Percentiles rank a stretch among this genome's conserved stretches.
Conservation (phyloP, 176 grass and related monocot genomes). For the Coix lacrymajobi region DNA sequence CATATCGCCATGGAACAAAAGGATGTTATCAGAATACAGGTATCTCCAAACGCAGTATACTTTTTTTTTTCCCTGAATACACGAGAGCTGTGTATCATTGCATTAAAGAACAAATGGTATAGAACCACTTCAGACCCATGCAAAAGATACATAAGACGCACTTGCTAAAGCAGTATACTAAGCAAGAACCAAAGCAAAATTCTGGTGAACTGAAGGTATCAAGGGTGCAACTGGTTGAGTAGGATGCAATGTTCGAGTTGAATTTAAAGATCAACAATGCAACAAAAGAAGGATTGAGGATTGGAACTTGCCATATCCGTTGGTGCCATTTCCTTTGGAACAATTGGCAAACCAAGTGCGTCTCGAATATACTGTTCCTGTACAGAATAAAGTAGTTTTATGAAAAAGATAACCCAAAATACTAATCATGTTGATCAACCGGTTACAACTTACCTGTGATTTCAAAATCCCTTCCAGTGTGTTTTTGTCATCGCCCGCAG, state of each 20-base stretch:
- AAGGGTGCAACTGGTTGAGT: not conserved
- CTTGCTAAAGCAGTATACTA: not conserved
- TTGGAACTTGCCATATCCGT: conserved; percentile 52
- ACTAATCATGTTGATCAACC: not conserved
- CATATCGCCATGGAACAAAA: not conserved
- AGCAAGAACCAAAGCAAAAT: not conserved
- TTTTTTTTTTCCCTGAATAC: too few relatives aligned
- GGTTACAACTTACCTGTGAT: conserved; percentile 46
- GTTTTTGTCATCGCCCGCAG: conserved; percentile 27
- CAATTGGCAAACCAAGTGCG: conserved; percentile 56
- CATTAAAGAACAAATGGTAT: too few relatives aligned
- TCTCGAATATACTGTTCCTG: conserved; percentile 78
- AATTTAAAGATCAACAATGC: not conserved
- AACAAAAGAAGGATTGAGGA: not conserved
- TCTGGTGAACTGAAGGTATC: not conserved
- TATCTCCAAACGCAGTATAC: too few relatives aligned
- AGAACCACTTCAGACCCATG: too few relatives aligned
- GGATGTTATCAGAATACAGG: not conserved
- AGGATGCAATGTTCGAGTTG: not conserved
- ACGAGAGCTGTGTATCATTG: too few relatives aligned
- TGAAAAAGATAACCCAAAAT: not conserved
- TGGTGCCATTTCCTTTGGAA: conserved; percentile 53
- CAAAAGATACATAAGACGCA: too few relatives aligned
- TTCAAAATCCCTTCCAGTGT: conserved; percentile 63
- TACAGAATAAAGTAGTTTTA: conserved; percentile 17